A percentile compares a stretch with the other conserved stretches of the same genome.
Evolutionary conservation across 805 yeast genomes (phyloP).

Genomic region (Cyberlindnera nakhonratchasimensis): DNA sequence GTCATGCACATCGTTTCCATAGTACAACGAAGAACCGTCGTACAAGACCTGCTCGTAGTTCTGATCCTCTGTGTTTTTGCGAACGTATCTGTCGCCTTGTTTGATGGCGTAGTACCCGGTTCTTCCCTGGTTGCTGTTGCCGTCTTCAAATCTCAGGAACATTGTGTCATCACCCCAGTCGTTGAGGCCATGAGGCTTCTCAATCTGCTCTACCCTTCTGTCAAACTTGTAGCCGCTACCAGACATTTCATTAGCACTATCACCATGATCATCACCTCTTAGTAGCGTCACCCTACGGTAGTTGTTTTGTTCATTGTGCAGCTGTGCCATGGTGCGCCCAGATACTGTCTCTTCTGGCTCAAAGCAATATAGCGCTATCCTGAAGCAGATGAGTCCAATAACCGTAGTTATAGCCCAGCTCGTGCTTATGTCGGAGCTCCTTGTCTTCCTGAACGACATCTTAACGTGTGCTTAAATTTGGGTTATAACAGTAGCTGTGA

Average conservation of each 20-base stretch:
- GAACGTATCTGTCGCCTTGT: constrained; percentile 6
- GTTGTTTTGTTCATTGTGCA: not conserved
- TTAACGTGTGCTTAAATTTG: no score
- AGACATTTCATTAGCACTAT: not conserved
- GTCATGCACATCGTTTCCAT: constrained; percentile 37
- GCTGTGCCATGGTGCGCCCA: constrained; percentile 2
- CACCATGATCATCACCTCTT: not conserved
- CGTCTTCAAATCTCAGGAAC: constrained; percentile 9
- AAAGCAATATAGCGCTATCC: constrained; percentile 9
- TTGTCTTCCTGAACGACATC: not conserved
- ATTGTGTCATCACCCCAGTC: constrained; percentile 10
- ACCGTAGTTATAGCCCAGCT: constrained; percentile 8
- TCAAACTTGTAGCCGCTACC: not conserved
- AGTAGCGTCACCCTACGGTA: not conserved
- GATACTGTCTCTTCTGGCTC: constrained; percentile 4
- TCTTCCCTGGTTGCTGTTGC: constrained; percentile 1
- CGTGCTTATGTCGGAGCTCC: constrained; percentile 1
- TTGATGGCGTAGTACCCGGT: constrained; percentile 11
- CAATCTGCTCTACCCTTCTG: constrained; percentile 2
- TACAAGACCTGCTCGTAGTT: constrained; percentile 43
- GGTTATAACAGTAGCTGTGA: no score
- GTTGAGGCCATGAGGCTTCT: constrained; percentile 1
- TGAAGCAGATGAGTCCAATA: constrained; percentile 7
- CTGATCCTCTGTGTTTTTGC: constrained; percentile 33
- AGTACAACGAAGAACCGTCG: constrained; percentile 44